Base-by-base conservation (phyloP, 306 rosid genomes). In the Trifolium fragiferum region DNA sequence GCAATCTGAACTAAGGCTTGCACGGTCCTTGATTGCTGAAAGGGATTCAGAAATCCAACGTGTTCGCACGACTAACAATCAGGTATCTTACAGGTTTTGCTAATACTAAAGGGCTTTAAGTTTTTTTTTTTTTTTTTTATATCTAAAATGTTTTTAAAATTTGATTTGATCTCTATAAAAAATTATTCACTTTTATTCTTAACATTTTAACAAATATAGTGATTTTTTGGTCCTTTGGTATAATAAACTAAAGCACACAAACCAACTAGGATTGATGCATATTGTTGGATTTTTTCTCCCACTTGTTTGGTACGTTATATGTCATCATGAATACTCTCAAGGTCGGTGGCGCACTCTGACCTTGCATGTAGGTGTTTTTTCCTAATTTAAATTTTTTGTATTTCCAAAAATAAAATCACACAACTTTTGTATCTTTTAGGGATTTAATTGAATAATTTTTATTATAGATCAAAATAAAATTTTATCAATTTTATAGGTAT, bases 1-100 rank as follows among this genome's bases (percentile, higher is more conserved):
- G 43, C 96, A 90, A 72, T 90, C 93, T 18, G 99, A 95, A 81
- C 85, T 95, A 54, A 81, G 98, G 84, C 98, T 95, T 69, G 99
- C 97, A 21, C 93, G 98, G 70, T 90, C 99, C 20, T 85, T 92
- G 85, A 86, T 95, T 81, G 97, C 97, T 18, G 99, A 92, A 86
- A 90, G 90, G 73, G 99, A 95, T 19, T 71, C 90, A 2, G 99
- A 95, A 82, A 90, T 86, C 70, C 97, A 85, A 83, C 90, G 76
- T 47, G 87, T 95, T 61, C 93, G 86, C 68, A 89, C 76, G 14
- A 95, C 98, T 62, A 95, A 92, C 86, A 89, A 89, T 74, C 99
- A 95, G 97, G 99, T 84, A 84, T 70, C 54, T 50, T 19, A 5
- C 4, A 11, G 18, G 40, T 21, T 73, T 62, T 41, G 46, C 77